Percentiles rank a stretch among this genome's conserved stretches.
Evolutionary conservation across 1,284 basidiomycete species (phyloP).

Genomic region (Ceratobasidium sp.): DNA sequence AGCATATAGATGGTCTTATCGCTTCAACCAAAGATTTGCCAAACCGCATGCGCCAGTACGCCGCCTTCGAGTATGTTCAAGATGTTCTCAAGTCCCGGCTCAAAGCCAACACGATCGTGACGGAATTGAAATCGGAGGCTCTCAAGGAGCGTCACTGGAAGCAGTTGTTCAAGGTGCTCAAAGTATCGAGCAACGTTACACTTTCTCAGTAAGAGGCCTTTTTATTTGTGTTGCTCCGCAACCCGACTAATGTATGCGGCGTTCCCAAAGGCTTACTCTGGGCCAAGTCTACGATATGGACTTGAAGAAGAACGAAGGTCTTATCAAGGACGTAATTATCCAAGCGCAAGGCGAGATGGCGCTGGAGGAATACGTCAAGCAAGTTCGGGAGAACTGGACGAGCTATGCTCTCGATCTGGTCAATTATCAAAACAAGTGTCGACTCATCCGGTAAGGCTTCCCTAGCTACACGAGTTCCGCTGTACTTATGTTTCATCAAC

Average conservation of each 20-base stretch:
- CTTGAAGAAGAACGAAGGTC: conserved; percentile 86
- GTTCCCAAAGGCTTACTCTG: conserved; percentile 78
- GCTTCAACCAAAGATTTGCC: conserved; percentile 97
- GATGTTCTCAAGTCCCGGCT: conserved; percentile 84
- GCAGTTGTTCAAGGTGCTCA: conserved; percentile 92
- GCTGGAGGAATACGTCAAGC: conserved; percentile 90
- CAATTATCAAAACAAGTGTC: conserved; percentile 98
- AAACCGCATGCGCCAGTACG: conserved; percentile 97
- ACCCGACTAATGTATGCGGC: conserved; percentile 11
- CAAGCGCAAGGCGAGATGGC: conserved; percentile 99
- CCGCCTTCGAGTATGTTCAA: conserved; percentile 98
- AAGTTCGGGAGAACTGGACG: conserved; percentile 97
- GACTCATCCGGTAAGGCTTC: conserved; percentile 78
- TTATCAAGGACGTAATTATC: conserved; percentile 93
- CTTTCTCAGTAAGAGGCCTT: conserved; percentile 65
- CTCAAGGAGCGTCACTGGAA: conserved; percentile 99
- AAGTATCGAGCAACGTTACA: conserved; percentile 68
- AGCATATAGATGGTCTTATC: conserved; percentile 88
- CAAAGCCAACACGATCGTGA: conserved; percentile 88
- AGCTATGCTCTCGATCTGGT: conserved; percentile 95
- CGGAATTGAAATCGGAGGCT: conserved; percentile 96
- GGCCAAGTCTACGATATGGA: conserved; percentile 98
- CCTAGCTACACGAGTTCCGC: conserved; percentile 13
- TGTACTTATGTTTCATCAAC: conserved; percentile 34
- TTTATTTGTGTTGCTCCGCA: neutral